Percentiles rank a stretch among this genome's conserved stretches.
Evolutionary conservation across 768 basidiomycete genomes (phyloP).

Genomic region (Lactifluus piperatus): DNA sequence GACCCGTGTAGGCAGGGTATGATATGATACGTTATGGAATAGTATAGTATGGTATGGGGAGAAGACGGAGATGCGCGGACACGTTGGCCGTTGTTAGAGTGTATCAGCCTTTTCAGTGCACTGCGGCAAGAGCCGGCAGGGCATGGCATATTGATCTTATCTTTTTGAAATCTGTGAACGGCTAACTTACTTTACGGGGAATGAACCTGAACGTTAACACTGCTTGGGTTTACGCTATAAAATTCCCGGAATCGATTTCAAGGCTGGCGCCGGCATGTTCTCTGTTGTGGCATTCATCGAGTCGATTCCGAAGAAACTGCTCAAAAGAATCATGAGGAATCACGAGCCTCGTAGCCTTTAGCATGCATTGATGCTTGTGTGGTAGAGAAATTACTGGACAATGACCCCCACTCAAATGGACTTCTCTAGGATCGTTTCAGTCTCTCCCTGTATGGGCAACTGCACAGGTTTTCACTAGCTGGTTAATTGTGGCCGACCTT

Average conservation of each 20-base stretch:
- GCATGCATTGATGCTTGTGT: background rate
- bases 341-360: slow-evolving; percentile 15
- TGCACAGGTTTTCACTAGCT: slow-evolving; percentile 16
- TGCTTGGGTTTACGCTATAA: slow-evolving; percentile 17
- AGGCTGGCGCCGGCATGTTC: slow-evolving; percentile 19
- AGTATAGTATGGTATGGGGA: slow-evolving; percentile 10
- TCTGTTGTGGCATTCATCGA: slow-evolving; percentile 17
- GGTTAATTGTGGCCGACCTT: slow-evolving; percentile 16
- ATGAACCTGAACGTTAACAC: slow-evolving; percentile 13
- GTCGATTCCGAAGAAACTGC: slow-evolving; percentile 16
- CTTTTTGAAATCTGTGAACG: slow-evolving; percentile 13
- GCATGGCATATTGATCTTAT: slow-evolving; percentile 9
- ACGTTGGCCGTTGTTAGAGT: slow-evolving; percentile 16
- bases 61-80: slow-evolving; percentile 17
- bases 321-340: slow-evolving; percentile 10
- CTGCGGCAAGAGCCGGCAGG: slow-evolving; percentile 8
- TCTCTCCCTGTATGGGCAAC: slow-evolving; percentile 13
- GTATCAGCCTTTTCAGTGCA: background rate
- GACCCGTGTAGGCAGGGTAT: slow-evolving; percentile 17
- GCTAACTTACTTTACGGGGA: slow-evolving; percentile 7
- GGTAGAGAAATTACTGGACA: slow-evolving; percentile 1
- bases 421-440: slow-evolving; percentile 8
- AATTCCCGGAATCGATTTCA: slow-evolving; percentile 19
- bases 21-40: slow-evolving; percentile 10
- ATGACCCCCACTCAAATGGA: slow-evolving; percentile 3